Conservation (phyloP, 345 rosid genomes). For the Eucalyptus grandis region DNA sequence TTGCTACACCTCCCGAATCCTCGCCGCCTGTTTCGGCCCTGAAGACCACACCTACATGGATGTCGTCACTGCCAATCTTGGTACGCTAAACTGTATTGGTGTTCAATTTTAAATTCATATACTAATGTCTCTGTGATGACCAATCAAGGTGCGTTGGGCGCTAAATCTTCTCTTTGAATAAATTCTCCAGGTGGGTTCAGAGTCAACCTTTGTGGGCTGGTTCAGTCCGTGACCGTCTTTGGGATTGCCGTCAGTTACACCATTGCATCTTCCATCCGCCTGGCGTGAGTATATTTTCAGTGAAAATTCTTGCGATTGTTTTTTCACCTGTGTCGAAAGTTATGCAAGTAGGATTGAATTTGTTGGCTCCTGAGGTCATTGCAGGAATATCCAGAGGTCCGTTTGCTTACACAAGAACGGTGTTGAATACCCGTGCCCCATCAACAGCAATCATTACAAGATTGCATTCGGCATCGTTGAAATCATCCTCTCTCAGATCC, state of each 20-base stretch:
- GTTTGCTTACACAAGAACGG: too few species aligned
- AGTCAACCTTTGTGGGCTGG: constrained; percentile 46
- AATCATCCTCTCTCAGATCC: too few species aligned
- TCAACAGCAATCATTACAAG: too few species aligned
- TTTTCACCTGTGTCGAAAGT: too few species aligned
- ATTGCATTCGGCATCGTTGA: too few species aligned
- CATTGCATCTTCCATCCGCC: constrained; percentile 56
- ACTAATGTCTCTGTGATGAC: background rate
- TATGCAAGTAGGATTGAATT: too few species aligned
- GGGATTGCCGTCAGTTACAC: constrained; percentile 73
- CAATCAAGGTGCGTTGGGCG: background rate
- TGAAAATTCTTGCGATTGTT: too few species aligned
- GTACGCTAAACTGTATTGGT: background rate
- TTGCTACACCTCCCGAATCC: constrained; percentile 25
- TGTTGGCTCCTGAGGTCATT: too few species aligned
- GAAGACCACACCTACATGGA: constrained; percentile 54
- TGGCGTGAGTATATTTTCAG: constrained; percentile 15
- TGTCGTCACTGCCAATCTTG: constrained; percentile 33
- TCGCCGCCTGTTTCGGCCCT: constrained; percentile 32
- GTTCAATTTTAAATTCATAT: background rate
- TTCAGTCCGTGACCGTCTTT: constrained; percentile 57
- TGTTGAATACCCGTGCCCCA: too few species aligned
- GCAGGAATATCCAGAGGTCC: too few species aligned
- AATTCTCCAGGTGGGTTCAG: constrained; percentile 35
- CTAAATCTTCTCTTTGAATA: background rate